Percentiles rank a stretch among this genome's conserved stretches.
Evolutionary conservation across 306 rosid species (phyloP).

Genomic region (Mimosa pudica): DNA sequence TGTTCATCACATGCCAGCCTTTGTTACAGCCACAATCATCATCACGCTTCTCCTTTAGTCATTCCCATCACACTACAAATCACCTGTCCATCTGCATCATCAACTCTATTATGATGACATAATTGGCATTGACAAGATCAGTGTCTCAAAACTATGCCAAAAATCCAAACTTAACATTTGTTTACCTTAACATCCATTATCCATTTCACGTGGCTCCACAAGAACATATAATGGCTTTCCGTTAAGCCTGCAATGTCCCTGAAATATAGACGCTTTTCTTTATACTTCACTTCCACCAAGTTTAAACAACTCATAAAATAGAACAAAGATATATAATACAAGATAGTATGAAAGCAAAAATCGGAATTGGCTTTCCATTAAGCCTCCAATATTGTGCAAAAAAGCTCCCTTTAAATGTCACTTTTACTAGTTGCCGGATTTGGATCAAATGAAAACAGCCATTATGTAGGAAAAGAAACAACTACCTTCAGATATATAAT

Average conservation of each 20-base stretch:
- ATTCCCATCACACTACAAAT: conserved; percentile 40
- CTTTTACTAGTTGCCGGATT: conserved; percentile 4
- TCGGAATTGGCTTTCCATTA: conserved; percentile 45
- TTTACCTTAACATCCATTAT: conserved; percentile 58
- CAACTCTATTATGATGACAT: background rate
- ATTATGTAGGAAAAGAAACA: background rate
- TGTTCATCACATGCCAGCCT: conserved; percentile 22
- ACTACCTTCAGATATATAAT: background rate
- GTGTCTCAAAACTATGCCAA: background rate
- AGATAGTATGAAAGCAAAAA: conserved; percentile 1
- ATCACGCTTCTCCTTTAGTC: conserved; percentile 34
- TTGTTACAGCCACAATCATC: conserved; percentile 40
- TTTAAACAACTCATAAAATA: background rate
- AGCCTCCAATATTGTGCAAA: conserved; percentile 54
- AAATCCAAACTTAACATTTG: background rate
- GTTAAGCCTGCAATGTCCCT: conserved; percentile 79
- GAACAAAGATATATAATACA: background rate
- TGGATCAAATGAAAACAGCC: background rate
- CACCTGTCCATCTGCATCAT: conserved; percentile 49
- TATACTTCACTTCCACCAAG: conserved; percentile 29
- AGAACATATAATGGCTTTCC: conserved; percentile 93
- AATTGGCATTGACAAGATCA: background rate
- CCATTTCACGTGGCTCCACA: conserved; percentile 80
- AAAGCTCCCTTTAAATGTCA: conserved; percentile 29
- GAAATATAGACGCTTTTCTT: conserved; percentile 37